These are phyloP conservation scores for Phytophthora agathidicida DNA, from an alignment of 352 stramenopile genomes.

Conservation along the genomic window DNA sequence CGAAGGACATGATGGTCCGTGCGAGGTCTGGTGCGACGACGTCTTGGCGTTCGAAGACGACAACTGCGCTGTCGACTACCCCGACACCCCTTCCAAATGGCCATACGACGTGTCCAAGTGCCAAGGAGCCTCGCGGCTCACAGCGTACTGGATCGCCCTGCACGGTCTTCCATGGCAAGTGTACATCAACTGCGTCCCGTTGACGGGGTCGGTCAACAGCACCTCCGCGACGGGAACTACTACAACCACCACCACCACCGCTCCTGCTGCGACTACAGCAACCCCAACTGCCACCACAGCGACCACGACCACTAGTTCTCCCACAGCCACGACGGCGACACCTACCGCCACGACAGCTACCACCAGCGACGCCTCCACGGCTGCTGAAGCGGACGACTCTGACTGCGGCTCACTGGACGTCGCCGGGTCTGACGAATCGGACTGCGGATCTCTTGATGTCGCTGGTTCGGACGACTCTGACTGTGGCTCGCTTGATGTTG, in stretches of 20 bases:
- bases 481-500: conserved; percentile 29
- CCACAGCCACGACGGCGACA: neutral
- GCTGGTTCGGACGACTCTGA: conserved; percentile 19
- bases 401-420: conserved; percentile 28
- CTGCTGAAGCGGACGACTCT: conserved; percentile 26
- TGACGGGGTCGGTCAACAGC: conserved; percentile 21
- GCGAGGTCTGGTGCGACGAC: conserved; percentile 57
- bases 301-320: conserved; percentile 1
- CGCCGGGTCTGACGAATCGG: conserved; percentile 20
- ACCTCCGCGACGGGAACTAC: conserved; percentile 1
- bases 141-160: conserved; percentile 46
- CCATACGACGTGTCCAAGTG: conserved; percentile 28
- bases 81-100: conserved; percentile 12
- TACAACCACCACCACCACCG: conserved; percentile 3
- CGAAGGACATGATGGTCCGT: conserved; percentile 46
- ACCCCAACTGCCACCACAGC: conserved; percentile 5
- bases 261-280: conserved; percentile 13
- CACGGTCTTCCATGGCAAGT: conserved; percentile 48
- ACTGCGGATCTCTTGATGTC: conserved; percentile 28
- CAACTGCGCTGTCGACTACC: conserved; percentile 47
- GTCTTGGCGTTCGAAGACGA: conserved; percentile 41
- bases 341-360: conserved; percentile 6
- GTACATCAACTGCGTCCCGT: conserved; percentile 31
- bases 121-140: conserved; percentile 26
- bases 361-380: conserved; percentile 7